Percentiles rank a stretch among this genome's conserved stretches.
phyloP scores from a whole-genome alignment of 1,284 basidiomycete species.

The Microbotryum saponariae region DNA sequence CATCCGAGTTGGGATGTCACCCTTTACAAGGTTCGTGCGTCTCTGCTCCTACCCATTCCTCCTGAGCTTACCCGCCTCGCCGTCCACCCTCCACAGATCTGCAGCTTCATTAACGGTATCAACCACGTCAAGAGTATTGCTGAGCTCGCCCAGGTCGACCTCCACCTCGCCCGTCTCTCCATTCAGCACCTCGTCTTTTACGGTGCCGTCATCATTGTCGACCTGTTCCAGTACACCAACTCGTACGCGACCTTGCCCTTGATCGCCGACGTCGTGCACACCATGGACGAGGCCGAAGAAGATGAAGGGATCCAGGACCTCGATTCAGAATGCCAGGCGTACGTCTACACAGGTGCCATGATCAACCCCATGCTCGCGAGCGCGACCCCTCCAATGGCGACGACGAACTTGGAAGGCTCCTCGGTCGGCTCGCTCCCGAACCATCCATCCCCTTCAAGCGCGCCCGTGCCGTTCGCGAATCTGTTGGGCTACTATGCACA shows the following conservation, averaged over 20 bases:
- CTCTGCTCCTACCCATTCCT: background rate
- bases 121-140: constrained; percentile 89
- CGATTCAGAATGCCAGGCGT: constrained; percentile 33
- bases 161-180: constrained; percentile 72
- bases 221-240: constrained; percentile 97
- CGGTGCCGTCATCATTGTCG: constrained; percentile 89
- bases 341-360: constrained; percentile 26
- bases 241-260: constrained; percentile 58
- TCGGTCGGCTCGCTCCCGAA: background rate
- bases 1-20: constrained; percentile 96
- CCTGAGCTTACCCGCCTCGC: background rate
- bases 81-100: constrained; percentile 50
- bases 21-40: constrained; percentile 60
- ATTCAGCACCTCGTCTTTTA: constrained; percentile 91
- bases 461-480: constrained; percentile 40
- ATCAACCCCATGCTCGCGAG: too few relatives aligned
- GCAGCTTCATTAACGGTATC: constrained; percentile 75
- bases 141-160: constrained; percentile 81
- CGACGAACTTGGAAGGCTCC: too few relatives aligned
- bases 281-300: constrained; percentile 22
- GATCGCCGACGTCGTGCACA: constrained; percentile 24
- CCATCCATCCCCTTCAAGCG: background rate
- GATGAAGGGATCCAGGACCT: constrained; percentile 27
- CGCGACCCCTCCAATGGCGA: too few relatives aligned
- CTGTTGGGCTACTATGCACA: constrained; percentile 78